Evolutionary conservation across 2,329 filamentous ascomycete species (phyloP).

Genomic region (Chalaropsis thielavioides): DNA sequence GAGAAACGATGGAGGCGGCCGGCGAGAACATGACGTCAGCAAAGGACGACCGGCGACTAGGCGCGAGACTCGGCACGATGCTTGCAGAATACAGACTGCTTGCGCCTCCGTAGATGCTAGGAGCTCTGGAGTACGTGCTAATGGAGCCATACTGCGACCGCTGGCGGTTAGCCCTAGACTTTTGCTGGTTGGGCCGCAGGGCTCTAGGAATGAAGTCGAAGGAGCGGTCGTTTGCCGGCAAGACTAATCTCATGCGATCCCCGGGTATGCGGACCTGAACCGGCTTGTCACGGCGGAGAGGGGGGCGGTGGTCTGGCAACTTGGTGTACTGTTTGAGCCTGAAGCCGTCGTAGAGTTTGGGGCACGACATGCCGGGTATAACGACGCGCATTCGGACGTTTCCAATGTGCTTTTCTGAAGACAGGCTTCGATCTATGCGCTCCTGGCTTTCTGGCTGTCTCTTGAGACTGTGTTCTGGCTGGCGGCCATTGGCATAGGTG

Average conservation of each 20-base stretch:
- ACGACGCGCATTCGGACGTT: slow-evolving; percentile 74
- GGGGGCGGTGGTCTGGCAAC: slow-evolving; percentile 84
- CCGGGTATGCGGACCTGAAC: slow-evolving; percentile 83
- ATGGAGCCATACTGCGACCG: slow-evolving; percentile 57
- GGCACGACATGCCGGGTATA: slow-evolving; percentile 58
- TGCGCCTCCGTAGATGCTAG: slow-evolving; percentile 61
- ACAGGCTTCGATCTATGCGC: slow-evolving; percentile 63
- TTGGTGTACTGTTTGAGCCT: slow-evolving; percentile 84
- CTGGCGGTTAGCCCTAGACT: slow-evolving; percentile 49
- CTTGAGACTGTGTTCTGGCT: slow-evolving; percentile 30
- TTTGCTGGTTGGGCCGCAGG: slow-evolving; percentile 81
- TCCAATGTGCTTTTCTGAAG: slow-evolving; percentile 68
- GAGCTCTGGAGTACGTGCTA: slow-evolving; percentile 57
- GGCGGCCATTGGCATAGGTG: background rate
- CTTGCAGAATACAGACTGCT: slow-evolving; percentile 75
- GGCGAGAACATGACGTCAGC: slow-evolving; percentile 59
- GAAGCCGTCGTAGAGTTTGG: slow-evolving; percentile 58
- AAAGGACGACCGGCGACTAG: slow-evolving; percentile 77
- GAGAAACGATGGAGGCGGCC: slow-evolving; percentile 60
- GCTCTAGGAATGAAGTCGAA: slow-evolving; percentile 97
- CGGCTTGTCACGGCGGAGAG: slow-evolving; percentile 86
- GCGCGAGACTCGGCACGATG: slow-evolving; percentile 68
- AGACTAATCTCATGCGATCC: slow-evolving; percentile 70
- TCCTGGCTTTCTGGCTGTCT: slow-evolving; percentile 44
- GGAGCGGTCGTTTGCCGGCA: slow-evolving; percentile 75